Conservation (phyloP, 202 grass and related monocot species). For the Sporobolus alterniflorus region DNA sequence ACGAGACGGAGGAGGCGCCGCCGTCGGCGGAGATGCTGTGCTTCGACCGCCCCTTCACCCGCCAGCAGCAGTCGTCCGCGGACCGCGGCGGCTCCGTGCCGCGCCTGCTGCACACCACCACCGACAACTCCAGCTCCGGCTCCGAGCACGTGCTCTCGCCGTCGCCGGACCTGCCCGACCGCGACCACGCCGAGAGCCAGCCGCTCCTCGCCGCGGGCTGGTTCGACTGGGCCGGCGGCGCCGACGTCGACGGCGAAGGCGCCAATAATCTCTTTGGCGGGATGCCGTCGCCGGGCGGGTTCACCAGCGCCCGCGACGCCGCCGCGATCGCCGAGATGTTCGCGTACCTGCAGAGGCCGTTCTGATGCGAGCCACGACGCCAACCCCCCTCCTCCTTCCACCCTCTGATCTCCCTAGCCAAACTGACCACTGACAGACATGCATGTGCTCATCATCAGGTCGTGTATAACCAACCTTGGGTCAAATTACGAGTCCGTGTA, state of each 20-base stretch:
- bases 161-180: conserved; percentile 65
- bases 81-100: conserved; percentile 40
- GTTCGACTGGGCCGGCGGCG: conserved; percentile 28
- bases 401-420: neutral
- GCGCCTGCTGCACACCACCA: neutral
- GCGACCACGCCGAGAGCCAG: conserved; percentile 77
- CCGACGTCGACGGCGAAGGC: conserved; percentile 37
- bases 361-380: conserved; percentile 31
- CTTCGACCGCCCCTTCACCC: conserved; percentile 47
- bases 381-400: too few relatives aligned
- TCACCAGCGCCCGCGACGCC: conserved; percentile 32
- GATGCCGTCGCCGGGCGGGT: conserved; percentile 35
- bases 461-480: neutral
- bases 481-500: conserved; percentile 10
- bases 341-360: conserved; percentile 62
- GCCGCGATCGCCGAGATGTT: conserved; percentile 62
- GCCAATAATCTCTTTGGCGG: conserved; percentile 29
- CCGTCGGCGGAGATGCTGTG: conserved; percentile 53
- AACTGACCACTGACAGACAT: too few relatives aligned
- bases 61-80: conserved; percentile 16
- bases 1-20: neutral
- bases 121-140: conserved; percentile 64
- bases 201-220: neutral
- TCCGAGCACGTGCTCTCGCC: conserved; percentile 81
- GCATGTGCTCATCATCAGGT: too few relatives aligned